phyloP scores from a whole-genome alignment of 371 early-diverging fungal genomes.

The Saksenaea oblongispora region DNA sequence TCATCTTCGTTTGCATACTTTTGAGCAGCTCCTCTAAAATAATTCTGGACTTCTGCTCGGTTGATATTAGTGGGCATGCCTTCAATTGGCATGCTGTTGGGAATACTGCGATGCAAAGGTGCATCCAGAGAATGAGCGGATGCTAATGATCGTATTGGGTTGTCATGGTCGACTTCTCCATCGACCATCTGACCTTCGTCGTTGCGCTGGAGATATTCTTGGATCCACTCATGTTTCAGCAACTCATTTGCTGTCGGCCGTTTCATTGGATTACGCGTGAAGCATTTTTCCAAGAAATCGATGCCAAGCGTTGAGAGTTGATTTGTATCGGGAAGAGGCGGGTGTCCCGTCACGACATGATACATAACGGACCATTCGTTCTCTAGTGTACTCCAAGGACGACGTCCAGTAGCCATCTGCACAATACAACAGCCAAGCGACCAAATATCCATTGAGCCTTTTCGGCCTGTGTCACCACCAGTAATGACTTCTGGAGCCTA shows the following conservation, averaged over 20 bases:
- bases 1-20: conserved; percentile 5
- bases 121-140: conserved; percentile 33
- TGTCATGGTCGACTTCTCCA: conserved; percentile 3
- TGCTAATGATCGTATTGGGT: conserved; percentile 21
- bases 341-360: conserved; percentile 75
- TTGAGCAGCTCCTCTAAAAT: conserved; percentile 40
- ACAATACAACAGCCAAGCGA: conserved; percentile 92
- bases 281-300: conserved; percentile 80
- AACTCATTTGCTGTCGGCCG: conserved; percentile 81
- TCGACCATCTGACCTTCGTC: conserved; percentile 15
- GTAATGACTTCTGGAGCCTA: conserved; percentile 92
- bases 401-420: conserved; percentile 92
- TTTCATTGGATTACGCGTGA: conserved; percentile 70
- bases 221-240: conserved; percentile 77
- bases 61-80: conserved; percentile 33
- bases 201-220: conserved; percentile 34
- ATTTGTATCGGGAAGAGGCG: conserved; percentile 69
- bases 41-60: conserved; percentile 43
- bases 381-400: conserved; percentile 92
- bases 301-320: conserved; percentile 67
- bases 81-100: conserved; percentile 37
- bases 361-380: conserved; percentile 95
- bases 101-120: conserved; percentile 37
- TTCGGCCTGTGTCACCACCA: conserved; percentile 72
- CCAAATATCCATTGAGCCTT: conserved; percentile 94